These are phyloP conservation scores for Rhytidiadelphus loreus DNA, from an alignment of 225 moss, liverwort and hornwort species.

Conservation along the genomic window DNA sequence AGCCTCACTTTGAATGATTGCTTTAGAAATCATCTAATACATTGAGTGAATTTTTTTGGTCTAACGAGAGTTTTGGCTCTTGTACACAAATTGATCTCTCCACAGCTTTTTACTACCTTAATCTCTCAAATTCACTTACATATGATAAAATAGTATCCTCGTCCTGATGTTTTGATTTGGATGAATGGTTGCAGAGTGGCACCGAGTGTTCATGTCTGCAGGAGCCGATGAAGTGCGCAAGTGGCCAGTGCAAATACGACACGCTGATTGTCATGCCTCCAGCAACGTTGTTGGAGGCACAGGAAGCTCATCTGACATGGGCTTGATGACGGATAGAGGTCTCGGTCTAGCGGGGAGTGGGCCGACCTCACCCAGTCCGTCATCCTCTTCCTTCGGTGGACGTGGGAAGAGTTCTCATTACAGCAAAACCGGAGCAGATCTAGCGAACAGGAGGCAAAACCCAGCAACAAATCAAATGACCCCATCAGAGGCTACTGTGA, in stretches of 20 bases:
- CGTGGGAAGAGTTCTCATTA: constrained; percentile 53
- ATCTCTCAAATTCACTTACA: too few species aligned
- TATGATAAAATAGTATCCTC: neutral
- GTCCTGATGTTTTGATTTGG: neutral
- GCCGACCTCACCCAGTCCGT: constrained; percentile 75
- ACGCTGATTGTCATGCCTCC: constrained; percentile 19
- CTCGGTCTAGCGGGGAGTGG: constrained; percentile 75
- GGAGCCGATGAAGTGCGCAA: constrained; percentile 77
- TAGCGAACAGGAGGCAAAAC: constrained; percentile 52
- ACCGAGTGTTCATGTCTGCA: constrained; percentile 59
- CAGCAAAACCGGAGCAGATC: constrained; percentile 18
- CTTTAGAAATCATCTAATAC: neutral
- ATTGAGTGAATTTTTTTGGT: neutral
- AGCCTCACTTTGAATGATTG: neutral
- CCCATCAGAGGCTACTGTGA: constrained; percentile 30
- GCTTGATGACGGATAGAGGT: constrained; percentile 63
- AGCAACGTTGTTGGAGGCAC: constrained; percentile 21
- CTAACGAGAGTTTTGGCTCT: neutral
- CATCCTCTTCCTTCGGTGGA: constrained; percentile 62
- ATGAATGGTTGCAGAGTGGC: constrained; percentile 62
- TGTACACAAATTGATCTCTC: neutral
- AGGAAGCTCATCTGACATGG: constrained; percentile 55
- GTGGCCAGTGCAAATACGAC: constrained; percentile 85
- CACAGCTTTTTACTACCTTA: neutral
- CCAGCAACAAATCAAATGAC: constrained; percentile 22